phyloP scores from a whole-genome alignment of 441 rosid genomes.

The Pelargonium exstipulatum region DNA sequence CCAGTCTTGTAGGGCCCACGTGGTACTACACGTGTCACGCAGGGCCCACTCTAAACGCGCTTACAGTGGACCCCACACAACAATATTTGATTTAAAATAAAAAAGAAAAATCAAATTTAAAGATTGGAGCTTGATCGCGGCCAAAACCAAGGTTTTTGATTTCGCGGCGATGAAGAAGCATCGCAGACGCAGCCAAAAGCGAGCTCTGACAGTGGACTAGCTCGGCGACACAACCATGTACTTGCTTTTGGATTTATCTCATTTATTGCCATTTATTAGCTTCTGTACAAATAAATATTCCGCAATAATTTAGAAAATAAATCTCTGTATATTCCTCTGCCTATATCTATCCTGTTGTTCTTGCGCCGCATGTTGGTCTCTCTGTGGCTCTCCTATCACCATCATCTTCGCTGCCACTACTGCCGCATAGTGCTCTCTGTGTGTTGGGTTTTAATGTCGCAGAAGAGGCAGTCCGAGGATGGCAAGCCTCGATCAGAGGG shows the following conservation, averaged over 20 bases:
- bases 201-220: slow-evolving; percentile 16
- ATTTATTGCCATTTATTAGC: not conserved
- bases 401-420: too few species aligned
- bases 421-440: too few species aligned
- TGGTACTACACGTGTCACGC: too few species aligned
- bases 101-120: too few species aligned
- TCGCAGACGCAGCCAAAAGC: slow-evolving; percentile 32
- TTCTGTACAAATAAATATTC: not conserved
- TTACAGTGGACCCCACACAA: too few species aligned
- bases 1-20: too few species aligned
- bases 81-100: too few species aligned
- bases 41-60: too few species aligned
- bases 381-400: not conserved
- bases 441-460: slow-evolving; percentile 42
- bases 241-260: not conserved
- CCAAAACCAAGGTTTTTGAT: not conserved
- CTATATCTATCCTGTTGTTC: not conserved
- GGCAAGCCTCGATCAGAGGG: slow-evolving; percentile 46
- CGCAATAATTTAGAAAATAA: not conserved
- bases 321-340: not conserved
- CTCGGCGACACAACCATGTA: not conserved
- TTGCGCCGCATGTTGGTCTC: not conserved
- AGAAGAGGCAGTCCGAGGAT: slow-evolving; percentile 73
- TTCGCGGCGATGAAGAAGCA: slow-evolving; percentile 30
- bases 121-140: too few species aligned